These are phyloP conservation scores for Diaporthe helianthi DNA, from an alignment of 2,329 filamentous ascomycete species.

Conservation along the genomic window DNA sequence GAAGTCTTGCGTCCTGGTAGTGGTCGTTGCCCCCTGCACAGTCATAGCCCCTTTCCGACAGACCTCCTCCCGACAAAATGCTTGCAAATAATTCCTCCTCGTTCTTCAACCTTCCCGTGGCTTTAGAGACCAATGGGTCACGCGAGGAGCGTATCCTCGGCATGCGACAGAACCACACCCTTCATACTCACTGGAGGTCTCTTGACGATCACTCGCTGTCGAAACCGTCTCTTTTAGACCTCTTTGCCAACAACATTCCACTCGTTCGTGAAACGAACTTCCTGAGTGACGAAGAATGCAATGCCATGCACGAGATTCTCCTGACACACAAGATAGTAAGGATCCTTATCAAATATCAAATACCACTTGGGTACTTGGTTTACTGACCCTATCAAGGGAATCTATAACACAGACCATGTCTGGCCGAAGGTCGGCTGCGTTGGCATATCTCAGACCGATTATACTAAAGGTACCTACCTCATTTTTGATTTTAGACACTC, in stretches of 20 bases:
- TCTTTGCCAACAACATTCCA: not conserved
- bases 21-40: not conserved
- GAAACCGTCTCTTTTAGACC: not conserved
- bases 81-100: not conserved
- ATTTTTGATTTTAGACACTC: no score
- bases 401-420: not conserved
- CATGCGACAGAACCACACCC: not conserved
- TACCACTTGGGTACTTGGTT: not conserved
- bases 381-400: not conserved
- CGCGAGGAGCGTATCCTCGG: not conserved
- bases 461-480: constrained; percentile 10
- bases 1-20: not conserved
- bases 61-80: not conserved
- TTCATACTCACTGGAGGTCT: not conserved
- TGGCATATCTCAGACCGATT: not conserved
- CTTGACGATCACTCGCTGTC: not conserved
- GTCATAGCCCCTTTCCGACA: not conserved
- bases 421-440: not conserved
- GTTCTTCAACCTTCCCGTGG: not conserved
- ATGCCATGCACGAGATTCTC: not conserved
- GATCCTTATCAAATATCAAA: not conserved
- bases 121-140: not conserved
- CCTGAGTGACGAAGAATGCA: not conserved
- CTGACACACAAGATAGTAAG: not conserved
- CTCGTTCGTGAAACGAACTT: not conserved